Evolutionary conservation across 495 filamentous ascomycete genomes (phyloP).

Genomic region (Hypoxylon fragiforme): DNA sequence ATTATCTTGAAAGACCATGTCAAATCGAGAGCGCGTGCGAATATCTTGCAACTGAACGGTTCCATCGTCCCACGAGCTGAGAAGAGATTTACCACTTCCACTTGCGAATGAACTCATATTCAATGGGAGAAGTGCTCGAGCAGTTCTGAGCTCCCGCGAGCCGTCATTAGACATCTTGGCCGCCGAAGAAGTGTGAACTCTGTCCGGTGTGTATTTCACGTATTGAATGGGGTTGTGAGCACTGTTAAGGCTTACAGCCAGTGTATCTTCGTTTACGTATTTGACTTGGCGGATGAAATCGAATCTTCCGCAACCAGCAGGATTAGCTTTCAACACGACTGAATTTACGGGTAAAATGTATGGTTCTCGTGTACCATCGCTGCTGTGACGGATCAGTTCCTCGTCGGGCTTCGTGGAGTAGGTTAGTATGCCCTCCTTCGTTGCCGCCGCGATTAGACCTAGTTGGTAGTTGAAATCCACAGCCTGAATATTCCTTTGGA

Average conservation of each 20-base stretch:
- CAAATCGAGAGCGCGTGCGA: conserved; percentile 41
- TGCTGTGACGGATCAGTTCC: not conserved
- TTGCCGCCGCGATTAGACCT: conserved; percentile 27
- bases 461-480: conserved; percentile 39
- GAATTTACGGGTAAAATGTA: no score
- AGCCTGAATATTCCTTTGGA: conserved; percentile 43
- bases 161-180: conserved; percentile 7
- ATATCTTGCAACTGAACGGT: conserved; percentile 50
- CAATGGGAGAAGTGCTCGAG: conserved; percentile 45
- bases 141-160: conserved; percentile 20
- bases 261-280: conserved; percentile 42
- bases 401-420: conserved; percentile 28
- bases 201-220: conserved; percentile 43
- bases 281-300: conserved; percentile 36
- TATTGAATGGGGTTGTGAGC: conserved; percentile 44
- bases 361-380: no score
- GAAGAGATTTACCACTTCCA: conserved; percentile 42
- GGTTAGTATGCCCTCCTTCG: conserved; percentile 36
- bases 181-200: conserved; percentile 36
- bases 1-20: conserved; percentile 49
- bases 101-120: conserved; percentile 29
- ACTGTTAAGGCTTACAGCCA: conserved; percentile 44
- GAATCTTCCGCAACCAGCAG: conserved; percentile 6
- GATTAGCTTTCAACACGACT: conserved; percentile 16
- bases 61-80: conserved; percentile 53